Base-by-base conservation (phyloP, 805 yeast genomes). In the Blastobotrys muscicola region DNA sequence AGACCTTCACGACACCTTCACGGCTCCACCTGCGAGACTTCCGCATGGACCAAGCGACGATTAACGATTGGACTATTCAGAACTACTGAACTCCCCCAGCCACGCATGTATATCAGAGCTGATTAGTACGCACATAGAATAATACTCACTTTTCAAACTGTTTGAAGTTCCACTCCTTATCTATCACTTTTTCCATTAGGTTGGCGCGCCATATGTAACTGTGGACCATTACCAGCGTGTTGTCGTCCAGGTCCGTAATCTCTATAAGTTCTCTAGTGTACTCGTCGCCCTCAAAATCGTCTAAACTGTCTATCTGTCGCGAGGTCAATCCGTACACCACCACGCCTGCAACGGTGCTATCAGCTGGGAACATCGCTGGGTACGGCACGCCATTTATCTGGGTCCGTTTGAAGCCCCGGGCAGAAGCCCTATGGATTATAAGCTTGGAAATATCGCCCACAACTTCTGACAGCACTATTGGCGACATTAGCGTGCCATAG, bases 221-320 rank as follows among this genome's bases (percentile, higher is more conserved):
- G 36, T 42, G 16, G 2, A 53, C 55, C 8, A 43, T 31, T 9
- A 42, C 47, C 1, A 12, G 4, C 8, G 12, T 29, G 3, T 31
- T 36, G 2, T 38, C 15, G 6, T 35, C 42, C n/a, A n/a, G 31
- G 36, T 51, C 54, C 8, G 11, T 2, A 6, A 54, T 53, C 5
- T 20, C 20, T 3, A 50, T 50, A 4, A 31, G 30, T 29, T 38
- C 33, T 14, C 59, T 45, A 8, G 26, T 12, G 32, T 56, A 56
- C 26, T 55, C 55, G 30, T 45, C 52, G 9, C 59, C 59, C 44
- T 56, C 60, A 44, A 56, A 56, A 31, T 45, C 23, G 40, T 56
- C 60, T 16, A 55, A 38, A 26, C 44, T 47, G 6, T 30, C 14
- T 11, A 55, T n/a, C 16, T 54, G 52, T 8, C 33, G 45, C 1